Conservation (phyloP, 1,284 basidiomycete genomes). For the Tranzscheliella williamsii region DNA sequence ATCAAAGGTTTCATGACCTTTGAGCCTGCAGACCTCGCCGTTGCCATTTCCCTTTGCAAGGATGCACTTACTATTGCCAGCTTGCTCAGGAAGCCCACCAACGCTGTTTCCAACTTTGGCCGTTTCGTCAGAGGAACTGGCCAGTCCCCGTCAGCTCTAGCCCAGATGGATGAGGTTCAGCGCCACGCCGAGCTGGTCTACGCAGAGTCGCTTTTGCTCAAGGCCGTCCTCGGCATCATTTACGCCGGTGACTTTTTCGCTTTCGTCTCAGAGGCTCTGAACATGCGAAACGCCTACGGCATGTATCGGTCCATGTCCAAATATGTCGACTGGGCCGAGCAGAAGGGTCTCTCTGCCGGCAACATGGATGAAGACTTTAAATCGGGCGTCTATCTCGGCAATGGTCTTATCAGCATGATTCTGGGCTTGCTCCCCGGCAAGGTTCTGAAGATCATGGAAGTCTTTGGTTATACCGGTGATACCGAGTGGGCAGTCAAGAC, state of each 20-base stretch:
- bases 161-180: conserved; percentile 55
- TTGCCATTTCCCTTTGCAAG: conserved; percentile 57
- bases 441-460: conserved; percentile 60
- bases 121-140: conserved; percentile 58
- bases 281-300: conserved; percentile 59
- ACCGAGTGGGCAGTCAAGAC: conserved; percentile 48
- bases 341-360: conserved; percentile 12
- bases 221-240: conserved; percentile 56
- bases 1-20: conserved; percentile 62
- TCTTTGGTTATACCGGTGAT: conserved; percentile 59
- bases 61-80: conserved; percentile 52
- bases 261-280: conserved; percentile 57
- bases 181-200: conserved; percentile 58
- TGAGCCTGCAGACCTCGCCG: conserved; percentile 55
- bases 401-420: conserved; percentile 58
- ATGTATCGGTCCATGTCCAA: conserved; percentile 57
- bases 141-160: conserved; percentile 40
- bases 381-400: conserved; percentile 57
- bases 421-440: conserved; percentile 57
- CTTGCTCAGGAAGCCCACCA: conserved; percentile 51
- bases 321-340: conserved; percentile 56
- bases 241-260: conserved; percentile 59
- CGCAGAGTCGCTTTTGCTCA: conserved; percentile 55
- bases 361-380: conserved; percentile 57
- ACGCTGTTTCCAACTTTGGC: conserved; percentile 47